Percentiles rank a stretch among this genome's conserved stretches.
Conservation (phyloP, 306 rosid species). For the Alnus glutinosa region DNA sequence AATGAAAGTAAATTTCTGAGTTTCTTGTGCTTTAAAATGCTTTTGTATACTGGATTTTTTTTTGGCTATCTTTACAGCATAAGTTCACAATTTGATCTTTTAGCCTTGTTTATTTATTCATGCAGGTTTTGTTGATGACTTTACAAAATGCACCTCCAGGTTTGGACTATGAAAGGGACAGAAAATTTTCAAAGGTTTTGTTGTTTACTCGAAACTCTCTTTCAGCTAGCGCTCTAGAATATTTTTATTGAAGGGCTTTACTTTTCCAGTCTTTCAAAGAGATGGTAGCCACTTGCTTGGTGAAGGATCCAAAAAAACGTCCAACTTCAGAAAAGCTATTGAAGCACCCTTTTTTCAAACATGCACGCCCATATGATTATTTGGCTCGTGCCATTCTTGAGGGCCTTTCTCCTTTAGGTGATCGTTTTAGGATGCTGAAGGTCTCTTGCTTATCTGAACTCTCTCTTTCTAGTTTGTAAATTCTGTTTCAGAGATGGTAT, state of each 20-base stretch:
- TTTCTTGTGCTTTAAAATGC: constrained; percentile 23
- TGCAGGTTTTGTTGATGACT: constrained; percentile 96
- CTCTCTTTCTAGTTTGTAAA: constrained; percentile 21
- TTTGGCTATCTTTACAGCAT: constrained; percentile 11
- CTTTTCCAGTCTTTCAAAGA: constrained; percentile 86
- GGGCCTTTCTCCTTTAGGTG: constrained; percentile 84
- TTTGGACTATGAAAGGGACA: constrained; percentile 97
- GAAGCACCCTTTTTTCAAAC: constrained; percentile 85
- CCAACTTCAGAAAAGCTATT: constrained; percentile 90
- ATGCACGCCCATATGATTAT: constrained; percentile 65
- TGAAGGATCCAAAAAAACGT: constrained; percentile 98
- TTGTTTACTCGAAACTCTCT: constrained; percentile 34
- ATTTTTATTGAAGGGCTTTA: constrained; percentile 32
- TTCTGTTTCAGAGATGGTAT: constrained; percentile 9
- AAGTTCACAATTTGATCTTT: constrained; percentile 19
- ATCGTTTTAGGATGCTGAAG: constrained; percentile 83
- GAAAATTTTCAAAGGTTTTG: constrained; percentile 89
- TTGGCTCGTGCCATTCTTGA: constrained; percentile 70
- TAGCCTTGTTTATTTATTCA: constrained; percentile 25
- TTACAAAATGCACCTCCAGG: constrained; percentile 99
- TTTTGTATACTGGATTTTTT: constrained; percentile 12
- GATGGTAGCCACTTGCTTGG: constrained; percentile 87
- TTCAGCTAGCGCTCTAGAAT: constrained; percentile 18
- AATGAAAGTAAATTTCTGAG: constrained; percentile 73
- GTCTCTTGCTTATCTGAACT: constrained; percentile 45